Evolutionary conservation across 2,329 filamentous ascomycete genomes (phyloP), one percentile per base, ranked within the genome.

Genomic region (Fusarium scirpi): DNA sequence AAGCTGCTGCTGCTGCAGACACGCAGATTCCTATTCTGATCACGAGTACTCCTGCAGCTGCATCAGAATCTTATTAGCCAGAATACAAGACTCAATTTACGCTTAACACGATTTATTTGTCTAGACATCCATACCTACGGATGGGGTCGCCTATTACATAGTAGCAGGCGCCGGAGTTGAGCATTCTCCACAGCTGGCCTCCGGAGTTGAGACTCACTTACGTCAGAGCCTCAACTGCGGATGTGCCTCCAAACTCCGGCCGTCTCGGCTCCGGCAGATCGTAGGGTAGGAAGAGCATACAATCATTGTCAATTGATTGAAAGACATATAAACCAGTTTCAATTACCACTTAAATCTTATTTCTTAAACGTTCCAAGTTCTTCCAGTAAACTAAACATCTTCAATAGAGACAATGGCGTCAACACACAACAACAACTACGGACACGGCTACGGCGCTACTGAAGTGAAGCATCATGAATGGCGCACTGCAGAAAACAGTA

Each of bases 401-500:
- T 38, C 34, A n/a, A n/a, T 6, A 43, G 13, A 9, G 4, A 66
- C n/a, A 24, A 76, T 76, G 74, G 58, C 66, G 20, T 22, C 64
- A 44, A 65, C 58, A 41, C 75, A 76, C 25, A 78, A 76, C 58
- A 32, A 62, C 52, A 32, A 62, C 8, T 79, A 79, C 34, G 74
- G 62, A 2, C 74, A 75, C 4, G 76, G 77, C 58, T 74, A 77
- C 34, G 48, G 54, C 18, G 49, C 69, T 20, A 52, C 70, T 15
- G 71, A 79, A 18, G 74, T 78, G 3, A 73, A 66, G 43, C 77
- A 79, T 53, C 77, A 79, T 30, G 77, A 78, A 62, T 79, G 76
- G 69, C 82, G 84, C 20, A 85, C 82, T 2, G 82, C 79, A 7
- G 78, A 83, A 29, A 80, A 80, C 29, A 82, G 81, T 59, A 84